Evolutionary conservation across 2,329 filamentous ascomycete species (phyloP).

Genomic region (Penicillium brasilianum): DNA sequence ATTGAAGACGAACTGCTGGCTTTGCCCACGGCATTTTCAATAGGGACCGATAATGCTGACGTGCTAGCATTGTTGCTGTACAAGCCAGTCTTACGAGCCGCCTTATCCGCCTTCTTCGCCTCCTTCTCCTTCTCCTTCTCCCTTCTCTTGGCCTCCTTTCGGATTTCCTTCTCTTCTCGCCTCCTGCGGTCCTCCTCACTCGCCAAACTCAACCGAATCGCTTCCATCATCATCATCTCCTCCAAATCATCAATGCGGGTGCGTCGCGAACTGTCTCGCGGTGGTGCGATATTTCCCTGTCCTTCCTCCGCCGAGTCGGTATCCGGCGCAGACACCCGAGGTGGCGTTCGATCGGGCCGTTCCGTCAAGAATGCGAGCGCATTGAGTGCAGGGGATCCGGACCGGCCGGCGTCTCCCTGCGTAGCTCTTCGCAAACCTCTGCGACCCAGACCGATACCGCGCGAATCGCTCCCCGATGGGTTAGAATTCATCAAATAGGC

Average conservation of each 20-base stretch:
- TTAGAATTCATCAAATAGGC: constrained; percentile 80
- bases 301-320: constrained; percentile 44
- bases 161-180: constrained; percentile 78
- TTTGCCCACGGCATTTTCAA: constrained; percentile 43
- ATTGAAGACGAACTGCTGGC: constrained; percentile 46
- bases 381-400: constrained; percentile 49
- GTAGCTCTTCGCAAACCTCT: constrained; percentile 53
- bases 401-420: constrained; percentile 40
- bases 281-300: constrained; percentile 42
- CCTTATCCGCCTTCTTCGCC: constrained; percentile 74
- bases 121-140: constrained; percentile 85
- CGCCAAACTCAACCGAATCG: constrained; percentile 86
- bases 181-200: constrained; percentile 91
- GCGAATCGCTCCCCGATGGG: constrained; percentile 49
- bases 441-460: constrained; percentile 62
- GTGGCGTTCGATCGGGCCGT: constrained; percentile 32
- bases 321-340: constrained; percentile 40
- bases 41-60: constrained; percentile 59
- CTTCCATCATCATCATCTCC: constrained; percentile 98
- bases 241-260: constrained; percentile 84
- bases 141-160: constrained; percentile 82
- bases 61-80: constrained; percentile 65
- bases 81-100: constrained; percentile 66
- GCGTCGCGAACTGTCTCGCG: constrained; percentile 60
- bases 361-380: constrained; percentile 55